phyloP scores from a whole-genome alignment of 345 rosid species.

The Cardamine occulta region DNA sequence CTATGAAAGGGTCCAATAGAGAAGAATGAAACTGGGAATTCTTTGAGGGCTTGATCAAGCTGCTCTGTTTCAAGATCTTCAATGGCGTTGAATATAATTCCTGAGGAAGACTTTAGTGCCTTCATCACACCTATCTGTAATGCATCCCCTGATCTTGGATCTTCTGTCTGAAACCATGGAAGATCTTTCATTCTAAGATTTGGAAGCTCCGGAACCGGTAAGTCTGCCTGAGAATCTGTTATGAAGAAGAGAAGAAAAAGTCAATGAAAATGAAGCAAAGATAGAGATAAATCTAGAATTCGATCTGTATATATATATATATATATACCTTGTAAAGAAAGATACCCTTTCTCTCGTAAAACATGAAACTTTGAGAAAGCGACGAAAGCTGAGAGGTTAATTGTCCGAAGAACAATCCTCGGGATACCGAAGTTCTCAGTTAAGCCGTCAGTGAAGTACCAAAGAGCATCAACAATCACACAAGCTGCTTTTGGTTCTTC shows the following conservation, averaged over 20 bases:
- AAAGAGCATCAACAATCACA: slow-evolving; percentile 55
- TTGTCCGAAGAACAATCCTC: slow-evolving; percentile 56
- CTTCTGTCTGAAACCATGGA: slow-evolving; percentile 33
- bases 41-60: slow-evolving; percentile 30
- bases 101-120: slow-evolving; percentile 51
- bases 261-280: slow-evolving; percentile 7
- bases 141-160: slow-evolving; percentile 27
- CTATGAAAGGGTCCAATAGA: slow-evolving; percentile 57
- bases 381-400: slow-evolving; percentile 41
- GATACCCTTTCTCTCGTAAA: slow-evolving; percentile 44
- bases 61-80: slow-evolving; percentile 55
- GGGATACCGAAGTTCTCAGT: slow-evolving; percentile 52
- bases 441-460: slow-evolving; percentile 51
- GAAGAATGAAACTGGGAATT: slow-evolving; percentile 49
- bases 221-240: slow-evolving; percentile 48
- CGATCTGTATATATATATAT: slow-evolving; percentile 5
- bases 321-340: slow-evolving; percentile 47
- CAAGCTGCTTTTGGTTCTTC: slow-evolving; percentile 48
- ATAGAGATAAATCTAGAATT: not conserved
- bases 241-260: slow-evolving; percentile 18
- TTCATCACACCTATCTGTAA: slow-evolving; percentile 28
- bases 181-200: slow-evolving; percentile 56
- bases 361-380: slow-evolving; percentile 35
- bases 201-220: slow-evolving; percentile 46
- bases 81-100: slow-evolving; percentile 56